Evolutionary conservation across 495 filamentous ascomycete species (phyloP), one percentile per base, ranked within the genome.

Genomic region (Aspergillus baeticus): DNA sequence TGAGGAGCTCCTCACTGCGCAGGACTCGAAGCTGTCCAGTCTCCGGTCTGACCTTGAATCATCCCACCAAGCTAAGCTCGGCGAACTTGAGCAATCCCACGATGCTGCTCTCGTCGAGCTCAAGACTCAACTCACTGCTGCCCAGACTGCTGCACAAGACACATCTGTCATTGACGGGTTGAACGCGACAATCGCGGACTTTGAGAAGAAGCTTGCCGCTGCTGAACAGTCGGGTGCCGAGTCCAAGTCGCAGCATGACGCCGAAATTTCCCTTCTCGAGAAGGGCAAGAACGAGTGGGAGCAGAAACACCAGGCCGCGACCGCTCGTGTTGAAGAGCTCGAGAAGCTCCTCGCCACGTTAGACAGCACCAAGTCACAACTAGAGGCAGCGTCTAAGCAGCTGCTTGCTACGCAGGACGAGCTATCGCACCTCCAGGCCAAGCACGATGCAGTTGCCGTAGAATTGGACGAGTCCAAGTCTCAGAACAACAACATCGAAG

Each of bases 1-100:
- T 33, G 76, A 78, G 56, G 68, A 73, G 51, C 70, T 78, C n/a
- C 69, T 78, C 54, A 76, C 65, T 5, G 59, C 71, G n/a, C 69
- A 76, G 11, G 75, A 78, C 17, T 57, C 66, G 15, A 78, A 78
- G 59, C 26, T 77, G 1, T 65, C 71, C 13, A 60, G 59, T 31
- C 52, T 78, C 15, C 65, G 63, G 14, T 63, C 65, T 14, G 66
- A 78, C n/a, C 61, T 77, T 31, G 74, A 77, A 41, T 52, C 63
- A 23, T 63, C 73, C 1, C 66, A 75, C 58, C 64, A 70, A 52
- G 59, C 63, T 37, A 75, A 74, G 60, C 51, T 77, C 7, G 68
- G 66, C 7, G 70, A 73, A 6, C 64, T 79, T n/a, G 67, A 71
- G 51, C 68, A 71, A 36, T 54, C 70, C 1, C 76, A 79, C 55